Evolutionary conservation across 192 early-diverging fungal genomes (phyloP).

Genomic region (Coemansia sp.): DNA sequence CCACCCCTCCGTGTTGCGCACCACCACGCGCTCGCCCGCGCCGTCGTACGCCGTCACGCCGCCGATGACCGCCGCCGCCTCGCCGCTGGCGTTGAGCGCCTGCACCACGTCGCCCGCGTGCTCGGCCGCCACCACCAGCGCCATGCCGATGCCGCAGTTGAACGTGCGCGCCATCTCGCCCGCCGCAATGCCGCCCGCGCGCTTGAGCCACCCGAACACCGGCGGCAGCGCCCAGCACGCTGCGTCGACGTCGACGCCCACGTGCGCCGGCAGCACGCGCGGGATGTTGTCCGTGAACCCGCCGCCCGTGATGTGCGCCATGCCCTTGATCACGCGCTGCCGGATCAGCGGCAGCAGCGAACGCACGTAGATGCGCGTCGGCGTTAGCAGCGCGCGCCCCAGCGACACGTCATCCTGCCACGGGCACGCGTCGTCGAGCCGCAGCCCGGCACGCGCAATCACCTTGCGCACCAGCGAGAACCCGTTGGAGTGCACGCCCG

Average conservation of each 20-base stretch:
- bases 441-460: conserved; percentile 69
- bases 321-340: conserved; percentile 77
- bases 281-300: conserved; percentile 99
- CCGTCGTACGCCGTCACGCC: conserved; percentile 33
- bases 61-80: conserved; percentile 72
- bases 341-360: conserved; percentile 81
- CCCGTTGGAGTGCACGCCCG: conserved; percentile 98
- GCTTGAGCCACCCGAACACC: conserved; percentile 96
- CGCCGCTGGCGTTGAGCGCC: conserved; percentile 60
- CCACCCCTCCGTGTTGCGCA: conserved; percentile 34
- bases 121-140: conserved; percentile 72
- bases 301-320: conserved; percentile 98
- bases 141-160: conserved; percentile 99
- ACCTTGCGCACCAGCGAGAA: conserved; percentile 96
- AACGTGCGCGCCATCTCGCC: conserved; percentile 95
- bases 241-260: conserved; percentile 84
- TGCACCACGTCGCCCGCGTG: conserved; percentile 60
- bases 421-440: conserved; percentile 78
- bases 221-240: conserved; percentile 74
- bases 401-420: conserved; percentile 49
- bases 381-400: conserved; percentile 84
- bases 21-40: conserved; percentile 16
- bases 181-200: conserved; percentile 59
- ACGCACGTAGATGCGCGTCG: conserved; percentile 96
- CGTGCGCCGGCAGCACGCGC: conserved; percentile 79